Evolutionary conservation across 345 rosid species (phyloP), one percentile per base, ranked within the genome.

Genomic region (Bruguiera sexangula): DNA sequence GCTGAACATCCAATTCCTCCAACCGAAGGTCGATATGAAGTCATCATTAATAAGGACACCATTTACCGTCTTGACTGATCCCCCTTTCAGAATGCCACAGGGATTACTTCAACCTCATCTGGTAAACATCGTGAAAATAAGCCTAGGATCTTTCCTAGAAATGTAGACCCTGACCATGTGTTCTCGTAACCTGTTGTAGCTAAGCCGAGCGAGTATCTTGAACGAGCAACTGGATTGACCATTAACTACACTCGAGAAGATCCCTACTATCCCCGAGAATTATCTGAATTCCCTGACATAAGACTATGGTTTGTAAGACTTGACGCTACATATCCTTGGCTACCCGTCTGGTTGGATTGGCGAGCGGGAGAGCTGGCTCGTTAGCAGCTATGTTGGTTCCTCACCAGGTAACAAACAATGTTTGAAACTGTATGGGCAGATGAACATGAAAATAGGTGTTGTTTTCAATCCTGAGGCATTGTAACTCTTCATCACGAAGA

Each of bases 251-350:
- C 39, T 0, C 83, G 89, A 84, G 91, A 85, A 65, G 96, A 93
- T 60, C 86, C 86, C 0, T 48, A 66, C n/a, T 94, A 91, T 66
- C 91, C 85, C 0, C 78, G 97, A 52, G 98, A 93, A 65, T 75
- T 91, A 22, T 91, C 96, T 39, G 98, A 93, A 68, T 85, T 77
- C 46, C 96, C 94, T 0, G 97, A 93, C 37, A 76, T 89, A 70
- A 88, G 98, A 72, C 79, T 91, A 3, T 94, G 96, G 97, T 94
- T 94, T 79, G 84, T 94, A 72, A 87, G 96, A 70, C 93, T 94
- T 0, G 98, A 91, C 73, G 88, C 91, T 15, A 64, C 71, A 43
- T 91, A 88, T 78, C 96, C 97, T 0, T 94, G 96, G 98, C 75
- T 94, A 29, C 98, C 96, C 31, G 86, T 89, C 10, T 74, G 91